Percentiles rank a stretch among this genome's conserved stretches.
Conservation (phyloP, 371 early-diverging fungal genomes). For the Mucor circinelloides region DNA sequence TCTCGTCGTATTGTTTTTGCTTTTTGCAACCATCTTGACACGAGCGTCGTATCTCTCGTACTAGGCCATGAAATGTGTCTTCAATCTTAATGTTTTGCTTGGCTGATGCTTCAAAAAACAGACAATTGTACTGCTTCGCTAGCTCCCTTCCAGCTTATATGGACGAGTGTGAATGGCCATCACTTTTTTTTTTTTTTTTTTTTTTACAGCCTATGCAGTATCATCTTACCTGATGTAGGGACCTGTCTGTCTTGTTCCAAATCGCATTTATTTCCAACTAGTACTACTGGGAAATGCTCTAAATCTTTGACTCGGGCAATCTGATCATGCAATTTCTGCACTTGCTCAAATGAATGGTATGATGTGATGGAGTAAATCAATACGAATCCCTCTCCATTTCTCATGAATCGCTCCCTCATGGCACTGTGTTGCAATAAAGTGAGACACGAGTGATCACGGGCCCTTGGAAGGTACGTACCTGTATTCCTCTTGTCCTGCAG, state of each 20-base stretch:
- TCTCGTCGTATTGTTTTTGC: slow-evolving; percentile 15
- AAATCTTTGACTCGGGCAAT: slow-evolving; percentile 79
- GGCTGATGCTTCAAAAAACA: slow-evolving; percentile 93
- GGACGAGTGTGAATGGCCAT: background rate
- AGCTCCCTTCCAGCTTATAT: slow-evolving; percentile 81
- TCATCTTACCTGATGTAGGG: slow-evolving; percentile 39
- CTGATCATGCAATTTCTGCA: slow-evolving; percentile 60
- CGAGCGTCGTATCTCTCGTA: slow-evolving; percentile 82
- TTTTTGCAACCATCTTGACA: slow-evolving; percentile 54
- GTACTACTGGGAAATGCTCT: slow-evolving; percentile 77
- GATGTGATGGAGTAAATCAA: slow-evolving; percentile 66
- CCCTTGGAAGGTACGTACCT: slow-evolving; percentile 37
- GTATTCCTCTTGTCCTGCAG: slow-evolving; percentile 89
- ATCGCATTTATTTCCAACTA: slow-evolving; percentile 92
- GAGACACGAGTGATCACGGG: background rate
- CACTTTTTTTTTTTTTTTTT: too few species aligned
- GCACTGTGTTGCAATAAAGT: slow-evolving; percentile 44
- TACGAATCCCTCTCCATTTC: slow-evolving; percentile 61
- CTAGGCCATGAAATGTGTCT: slow-evolving; percentile 88
- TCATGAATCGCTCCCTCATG: slow-evolving; percentile 83
- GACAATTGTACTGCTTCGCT: slow-evolving; percentile 76
- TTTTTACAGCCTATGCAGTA: background rate
- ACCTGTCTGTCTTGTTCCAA: slow-evolving; percentile 81
- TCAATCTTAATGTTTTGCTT: slow-evolving; percentile 60
- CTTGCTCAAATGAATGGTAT: slow-evolving; percentile 67